Evolutionary conservation across 78 protist genomes (phyloP).

Genomic region (Dictyostelium firmibasis): DNA sequence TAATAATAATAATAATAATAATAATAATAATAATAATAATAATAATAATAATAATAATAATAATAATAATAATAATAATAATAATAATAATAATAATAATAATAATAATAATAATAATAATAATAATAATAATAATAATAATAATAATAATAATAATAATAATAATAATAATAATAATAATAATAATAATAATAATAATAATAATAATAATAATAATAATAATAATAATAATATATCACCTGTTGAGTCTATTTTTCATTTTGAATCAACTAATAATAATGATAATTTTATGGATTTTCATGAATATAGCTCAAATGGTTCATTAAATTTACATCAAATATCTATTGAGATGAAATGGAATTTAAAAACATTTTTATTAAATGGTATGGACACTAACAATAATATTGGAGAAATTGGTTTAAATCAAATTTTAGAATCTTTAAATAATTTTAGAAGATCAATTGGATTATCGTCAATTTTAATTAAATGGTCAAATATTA

Average conservation of each 20-base stretch:
- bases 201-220: neutral
- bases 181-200: neutral
- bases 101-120: neutral
- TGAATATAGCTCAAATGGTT: conserved; percentile 75
- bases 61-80: neutral
- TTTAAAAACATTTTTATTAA: conserved; percentile 40
- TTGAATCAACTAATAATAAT: neutral
- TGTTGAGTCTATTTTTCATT: neutral
- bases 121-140: neutral
- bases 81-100: neutral
- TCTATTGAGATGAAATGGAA: neutral
- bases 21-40: neutral
- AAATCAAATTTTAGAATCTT: conserved; percentile 81
- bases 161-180: neutral
- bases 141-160: neutral
- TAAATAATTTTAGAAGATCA: conserved; percentile 38
- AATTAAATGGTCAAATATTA: neutral
- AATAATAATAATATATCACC: neutral
- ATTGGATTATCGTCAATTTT: conserved; percentile 41
- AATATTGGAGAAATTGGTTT: conserved; percentile 63
- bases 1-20: neutral
- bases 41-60: neutral
- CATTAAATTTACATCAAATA: conserved; percentile 48
- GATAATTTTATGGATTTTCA: neutral
- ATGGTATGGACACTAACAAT: neutral